Evolutionary conservation across 2,329 filamentous ascomycete genomes (phyloP).

Genomic region (Alternaria tenuissima): DNA sequence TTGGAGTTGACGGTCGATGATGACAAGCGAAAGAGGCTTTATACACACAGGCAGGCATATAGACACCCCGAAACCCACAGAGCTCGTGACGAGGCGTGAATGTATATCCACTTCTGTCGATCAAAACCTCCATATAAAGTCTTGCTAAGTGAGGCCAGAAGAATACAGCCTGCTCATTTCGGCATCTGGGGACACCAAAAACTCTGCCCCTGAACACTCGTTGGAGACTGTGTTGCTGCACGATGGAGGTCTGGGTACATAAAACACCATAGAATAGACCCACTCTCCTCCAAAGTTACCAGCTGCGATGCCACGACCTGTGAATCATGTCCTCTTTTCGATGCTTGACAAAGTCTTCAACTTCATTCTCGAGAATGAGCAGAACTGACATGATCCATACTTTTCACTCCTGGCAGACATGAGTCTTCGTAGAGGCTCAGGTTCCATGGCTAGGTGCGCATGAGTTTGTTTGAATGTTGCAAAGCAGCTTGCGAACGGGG

Average conservation of each 20-base stretch:
- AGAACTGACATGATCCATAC: neutral
- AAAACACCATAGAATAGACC: neutral
- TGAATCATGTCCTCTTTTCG: neutral
- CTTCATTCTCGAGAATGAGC: too few species aligned
- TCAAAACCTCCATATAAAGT: neutral
- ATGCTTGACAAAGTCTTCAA: neutral
- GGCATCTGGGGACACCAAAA: neutral
- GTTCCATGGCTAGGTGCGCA: neutral
- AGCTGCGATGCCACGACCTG: neutral
- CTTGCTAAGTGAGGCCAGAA: neutral
- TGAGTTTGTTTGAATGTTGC: neutral
- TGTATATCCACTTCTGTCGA: neutral
- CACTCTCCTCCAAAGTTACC: too few species aligned
- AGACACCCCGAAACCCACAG: neutral
- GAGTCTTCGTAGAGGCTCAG: neutral
- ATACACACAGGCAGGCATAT: neutral
- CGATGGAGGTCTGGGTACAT: neutral
- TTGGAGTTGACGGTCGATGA: rapidly evolving
- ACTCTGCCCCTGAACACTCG: neutral
- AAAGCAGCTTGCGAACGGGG: neutral
- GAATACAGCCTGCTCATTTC: neutral
- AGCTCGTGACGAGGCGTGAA: neutral
- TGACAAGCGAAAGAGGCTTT: neutral
- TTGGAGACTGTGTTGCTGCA: neutral
- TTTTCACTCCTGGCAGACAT: neutral